A percentile compares a stretch with the other conserved stretches of the same genome.
These are phyloP conservation scores for Thuidium tamariscinum DNA, from an alignment of 225 moss, liverwort and hornwort species.

Conservation along the genomic window DNA sequence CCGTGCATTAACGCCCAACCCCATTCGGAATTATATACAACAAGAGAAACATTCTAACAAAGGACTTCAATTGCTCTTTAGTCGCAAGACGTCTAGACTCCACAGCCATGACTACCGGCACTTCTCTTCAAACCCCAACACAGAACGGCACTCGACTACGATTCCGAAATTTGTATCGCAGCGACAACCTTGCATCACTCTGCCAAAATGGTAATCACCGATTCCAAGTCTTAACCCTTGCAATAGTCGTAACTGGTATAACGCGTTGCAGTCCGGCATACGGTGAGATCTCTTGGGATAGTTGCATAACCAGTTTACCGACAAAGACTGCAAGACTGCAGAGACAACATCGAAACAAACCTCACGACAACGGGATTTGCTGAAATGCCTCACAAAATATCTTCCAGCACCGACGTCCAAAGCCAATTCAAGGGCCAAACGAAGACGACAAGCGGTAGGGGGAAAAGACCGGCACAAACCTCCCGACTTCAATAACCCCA, in stretches of 20 bases:
- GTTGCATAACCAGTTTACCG: background rate
- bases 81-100: background rate
- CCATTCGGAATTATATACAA: background rate
- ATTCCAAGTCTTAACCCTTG: background rate
- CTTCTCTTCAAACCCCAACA: background rate
- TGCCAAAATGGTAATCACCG: background rate
- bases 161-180: background rate
- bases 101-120: background rate
- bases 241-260: background rate
- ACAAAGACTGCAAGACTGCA: background rate
- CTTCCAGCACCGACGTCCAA: background rate
- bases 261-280: background rate
- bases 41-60: background rate
- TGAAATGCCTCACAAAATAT: background rate
- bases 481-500: background rate
- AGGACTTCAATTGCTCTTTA: background rate
- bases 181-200: background rate
- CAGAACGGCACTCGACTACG: background rate
- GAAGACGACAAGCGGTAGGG: background rate
- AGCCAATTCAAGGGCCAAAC: background rate
- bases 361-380: background rate
- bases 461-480: background rate
- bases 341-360: background rate
- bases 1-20: background rate
- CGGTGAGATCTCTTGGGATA: background rate